These are phyloP conservation scores for Ceratorhiza oryzae-sativae DNA, from an alignment of 1,284 basidiomycete species.

Conservation along the genomic window DNA sequence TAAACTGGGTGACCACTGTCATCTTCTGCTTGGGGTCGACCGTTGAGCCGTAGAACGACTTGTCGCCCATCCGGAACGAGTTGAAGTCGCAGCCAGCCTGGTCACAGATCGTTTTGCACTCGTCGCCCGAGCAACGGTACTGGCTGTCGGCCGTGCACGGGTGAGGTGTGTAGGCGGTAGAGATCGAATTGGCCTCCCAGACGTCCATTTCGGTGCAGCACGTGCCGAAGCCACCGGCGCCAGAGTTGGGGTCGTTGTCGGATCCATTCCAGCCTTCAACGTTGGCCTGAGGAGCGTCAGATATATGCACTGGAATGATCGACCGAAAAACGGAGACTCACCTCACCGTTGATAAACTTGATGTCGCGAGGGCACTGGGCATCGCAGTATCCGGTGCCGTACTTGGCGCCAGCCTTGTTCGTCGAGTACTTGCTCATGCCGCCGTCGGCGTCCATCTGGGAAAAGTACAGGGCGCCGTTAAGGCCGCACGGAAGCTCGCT, in stretches of 20 bases:
- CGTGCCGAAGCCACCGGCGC: conserved; percentile 42
- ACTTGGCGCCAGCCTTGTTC: conserved; percentile 66
- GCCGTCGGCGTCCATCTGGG: conserved; percentile 64
- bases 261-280: conserved; percentile 26
- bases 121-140: conserved; percentile 42
- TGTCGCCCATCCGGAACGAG: conserved; percentile 62
- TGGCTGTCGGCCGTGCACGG: conserved; percentile 39
- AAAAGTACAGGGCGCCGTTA: conserved; percentile 63
- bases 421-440: conserved; percentile 57
- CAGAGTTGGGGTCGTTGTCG: conserved; percentile 40
- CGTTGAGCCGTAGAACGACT: conserved; percentile 58
- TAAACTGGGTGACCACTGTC: conserved; percentile 65
- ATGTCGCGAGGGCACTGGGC: conserved; percentile 61
- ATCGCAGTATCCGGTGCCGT: conserved; percentile 66
- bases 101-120: conserved; percentile 48
- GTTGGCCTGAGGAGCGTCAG: conserved; percentile 37
- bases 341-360: conserved; percentile 61
- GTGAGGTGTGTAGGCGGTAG: conserved; percentile 57
- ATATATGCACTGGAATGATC: not conserved
- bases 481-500: conserved; percentile 63
- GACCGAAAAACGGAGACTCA: conserved; percentile 43
- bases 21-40: conserved; percentile 59
- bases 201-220: conserved; percentile 45
- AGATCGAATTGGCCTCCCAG: conserved; percentile 56
- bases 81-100: conserved; percentile 65